Base-by-base conservation (phyloP, 23 red algal genomes). In the Gracilaria gracilis region DNA sequence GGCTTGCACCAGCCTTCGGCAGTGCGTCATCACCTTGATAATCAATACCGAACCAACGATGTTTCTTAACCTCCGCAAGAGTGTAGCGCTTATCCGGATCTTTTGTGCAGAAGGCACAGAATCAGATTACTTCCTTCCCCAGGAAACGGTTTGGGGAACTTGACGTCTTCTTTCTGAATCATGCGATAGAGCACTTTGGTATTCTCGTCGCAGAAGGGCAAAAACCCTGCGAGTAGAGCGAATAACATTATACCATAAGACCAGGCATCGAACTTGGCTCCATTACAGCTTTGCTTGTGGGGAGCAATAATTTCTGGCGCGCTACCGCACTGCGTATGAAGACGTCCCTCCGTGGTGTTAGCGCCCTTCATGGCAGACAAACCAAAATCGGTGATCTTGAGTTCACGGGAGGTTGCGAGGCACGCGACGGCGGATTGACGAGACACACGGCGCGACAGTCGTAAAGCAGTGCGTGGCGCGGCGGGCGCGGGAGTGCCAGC, bases 351-450 rank as follows among this genome's bases (percentile, higher is more conserved):
- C 19, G 79, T 90, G 31, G 81, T 91, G 61, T 55, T 88, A 20
- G 81, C 94, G 64, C 89, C 88, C 46, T 91, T 91, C 75, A 96
- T 90, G 2, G 87, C 75, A n/a, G 81, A 88, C 67, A 96, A 80
- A 57, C 96, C 96, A 88, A 98, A 98, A 90, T 98, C 96, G 39
- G 96, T 91, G 46, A 98, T 93, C 65, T 98, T 98, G 16, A 98
- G 47, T 71, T 88, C 91, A 55, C n/a, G n/a, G n/a, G n/a, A n/a
- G n/a, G n/a, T n/a, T n/a, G n/a, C n/a, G n/a, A n/a, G n/a, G n/a
- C n/a, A n/a, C n/a, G n/a, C n/a, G n/a, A n/a, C n/a, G n/a, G n/a
- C n/a, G n/a, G n/a, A n/a, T n/a, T n/a, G n/a, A n/a, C n/a, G n/a
- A n/a, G n/a, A n/a, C n/a, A n/a, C n/a, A n/a, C n/a, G n/a, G n/a